These are phyloP conservation scores for Tolypocladium paradoxum DNA, from an alignment of 2,329 filamentous ascomycete species.

Conservation along the genomic window DNA sequence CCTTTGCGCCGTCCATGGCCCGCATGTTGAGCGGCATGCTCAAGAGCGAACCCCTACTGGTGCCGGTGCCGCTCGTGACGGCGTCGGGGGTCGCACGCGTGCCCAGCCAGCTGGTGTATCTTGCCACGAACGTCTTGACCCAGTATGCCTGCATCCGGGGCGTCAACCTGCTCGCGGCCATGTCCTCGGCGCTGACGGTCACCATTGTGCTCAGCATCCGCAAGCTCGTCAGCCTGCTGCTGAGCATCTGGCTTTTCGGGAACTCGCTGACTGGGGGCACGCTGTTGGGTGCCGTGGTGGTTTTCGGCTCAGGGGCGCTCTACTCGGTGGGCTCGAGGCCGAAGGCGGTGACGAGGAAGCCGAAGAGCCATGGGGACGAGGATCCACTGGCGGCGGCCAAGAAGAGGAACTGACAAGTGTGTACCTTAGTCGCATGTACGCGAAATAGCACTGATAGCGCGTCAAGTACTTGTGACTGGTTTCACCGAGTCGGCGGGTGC, in stretches of 20 bases:
- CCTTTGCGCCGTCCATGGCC: constrained; percentile 55
- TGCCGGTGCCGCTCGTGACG: constrained; percentile 12
- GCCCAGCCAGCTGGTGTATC: constrained; percentile 61
- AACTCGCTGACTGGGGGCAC: constrained; percentile 71
- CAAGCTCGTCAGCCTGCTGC: constrained; percentile 79
- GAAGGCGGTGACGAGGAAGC: constrained; percentile 3
- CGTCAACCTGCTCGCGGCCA: constrained; percentile 85
- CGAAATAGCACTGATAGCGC: too few species aligned
- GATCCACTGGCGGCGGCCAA: neutral
- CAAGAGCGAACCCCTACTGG: constrained; percentile 46
- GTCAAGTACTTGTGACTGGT: too few species aligned
- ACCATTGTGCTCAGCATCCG: constrained; percentile 94
- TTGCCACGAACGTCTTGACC: constrained; percentile 70
- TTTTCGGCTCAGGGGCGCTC: constrained; percentile 82
- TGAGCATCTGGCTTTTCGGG: constrained; percentile 92
- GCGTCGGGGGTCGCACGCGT: constrained; percentile 16
- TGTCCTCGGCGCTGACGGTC: constrained; percentile 83
- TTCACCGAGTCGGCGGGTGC: too few species aligned
- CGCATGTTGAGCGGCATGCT: constrained; percentile 54
- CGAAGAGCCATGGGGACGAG: neutral
- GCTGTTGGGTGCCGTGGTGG: constrained; percentile 67
- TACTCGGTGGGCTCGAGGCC: constrained; percentile 64
- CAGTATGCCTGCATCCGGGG: constrained; percentile 94
- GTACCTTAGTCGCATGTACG: too few species aligned
- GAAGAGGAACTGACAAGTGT: neutral